Evolutionary conservation across 768 basidiomycete species (phyloP), one percentile per base, ranked within the genome.

Genomic region (Lactarius deliciosus): DNA sequence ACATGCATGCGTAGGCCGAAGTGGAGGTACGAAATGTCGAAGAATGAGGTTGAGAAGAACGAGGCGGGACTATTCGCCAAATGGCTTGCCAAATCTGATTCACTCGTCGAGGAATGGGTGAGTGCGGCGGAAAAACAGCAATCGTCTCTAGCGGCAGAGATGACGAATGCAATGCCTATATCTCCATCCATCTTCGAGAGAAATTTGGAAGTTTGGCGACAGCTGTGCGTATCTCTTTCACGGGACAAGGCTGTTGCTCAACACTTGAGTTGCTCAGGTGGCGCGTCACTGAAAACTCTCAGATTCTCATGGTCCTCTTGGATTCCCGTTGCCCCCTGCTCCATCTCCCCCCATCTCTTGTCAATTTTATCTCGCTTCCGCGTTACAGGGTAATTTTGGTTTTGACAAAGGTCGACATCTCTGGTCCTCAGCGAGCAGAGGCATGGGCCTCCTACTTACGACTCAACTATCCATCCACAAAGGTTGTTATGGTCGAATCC

Each of bases 121-220:
- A 58, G 57, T 5, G 60, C 50, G 3, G 63, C 60, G 3, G 56
- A 57, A 38, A 54, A 62, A 28, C 22, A 45, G 30, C 59, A 50
- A n/a, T 50, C 53, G 13, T 53, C 20, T 55, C 41, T 57, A 64
- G 55, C 53, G 47, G 13, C 54, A 66, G 15, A 67, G 60, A 57
- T 32, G 41, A n/a, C 50, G 5, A 25, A 30, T 8, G 59, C 38
- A 15, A 80, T 87, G 82, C 86, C 86, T 11, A 77, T 79, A 54
- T 89, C 91, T 4, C 86, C 90, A 2, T 88, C 90, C 1, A 88
- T 89, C 76, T 97, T 87, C 75, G 95, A 97, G 76, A 83, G 91
- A 50, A 97, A 98, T 75, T 72, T 97, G 55, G 92, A 97, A 74
- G 94, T 97, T 16, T 98, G 95, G 95, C 79, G 96, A 69, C 96